Base-by-base conservation (phyloP, 2,329 filamentous ascomycete genomes). In the Trichoderma sp. region DNA sequence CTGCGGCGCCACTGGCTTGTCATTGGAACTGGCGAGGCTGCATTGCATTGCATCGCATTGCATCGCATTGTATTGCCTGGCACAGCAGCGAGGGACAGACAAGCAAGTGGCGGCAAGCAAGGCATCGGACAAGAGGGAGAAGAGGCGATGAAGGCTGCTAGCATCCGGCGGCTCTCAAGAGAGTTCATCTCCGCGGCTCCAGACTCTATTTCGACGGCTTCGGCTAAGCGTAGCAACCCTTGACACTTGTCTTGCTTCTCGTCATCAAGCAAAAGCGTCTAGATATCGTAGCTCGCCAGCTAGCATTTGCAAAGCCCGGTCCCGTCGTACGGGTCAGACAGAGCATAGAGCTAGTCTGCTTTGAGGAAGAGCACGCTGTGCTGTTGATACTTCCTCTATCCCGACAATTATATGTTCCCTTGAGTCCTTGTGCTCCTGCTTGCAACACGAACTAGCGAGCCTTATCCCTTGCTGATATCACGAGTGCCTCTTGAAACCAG, bases 1-100 rank as follows among this genome's bases (percentile, higher is more conserved):
- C 54, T 49, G 43, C 61, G 26, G 60, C 68, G 68, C 68, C 68
- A 66, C 46, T 69, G 59, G 28, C 52, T 65, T 59, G 52, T 59
- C 66, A 56, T 34, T 60, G 66, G 66, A 68, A 63, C 37, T 61
- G 43, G 37, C 28, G 49, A 59, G 43, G 66, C 66, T 63, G 58
- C 58, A 68, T 61, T 55, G 66, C 66, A 68, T 55, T 49, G 66
- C 63, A 66, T 46, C 18, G 55, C 63, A 59, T 46, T 18, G 55
- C 65, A 39, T 67, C 13, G 43, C 11, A 34, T 34, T 34, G 32
- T 56, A 39, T 59, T 7, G 43, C 56, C 18, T 55, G 24, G 6
- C 28, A 39, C 49, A 18, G 13, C 16, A 46, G 55, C 28, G 24
- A 60, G 54, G 65, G 43, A 37, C 24, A 37, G 37, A 34, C 7